Evolutionary conservation across 352 stramenopile species (phyloP).

Genomic region (Globisporangium spinosum): DNA sequence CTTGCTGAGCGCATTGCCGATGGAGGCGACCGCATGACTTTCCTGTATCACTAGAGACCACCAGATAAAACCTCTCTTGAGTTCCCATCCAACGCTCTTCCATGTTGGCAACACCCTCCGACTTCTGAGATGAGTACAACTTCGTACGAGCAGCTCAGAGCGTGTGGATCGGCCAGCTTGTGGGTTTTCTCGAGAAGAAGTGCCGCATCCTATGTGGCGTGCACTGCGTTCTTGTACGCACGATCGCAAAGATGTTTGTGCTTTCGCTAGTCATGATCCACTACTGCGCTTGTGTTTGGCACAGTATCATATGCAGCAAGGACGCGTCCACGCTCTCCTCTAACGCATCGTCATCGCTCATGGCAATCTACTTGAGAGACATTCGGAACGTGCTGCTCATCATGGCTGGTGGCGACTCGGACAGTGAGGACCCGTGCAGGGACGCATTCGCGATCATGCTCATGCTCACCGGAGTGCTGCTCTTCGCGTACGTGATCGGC

Average conservation of each 20-base stretch:
- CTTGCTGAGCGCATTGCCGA: slow-evolving; percentile 10
- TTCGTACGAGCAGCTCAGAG: neutral
- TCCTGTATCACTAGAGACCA: neutral
- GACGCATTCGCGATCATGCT: slow-evolving; percentile 9
- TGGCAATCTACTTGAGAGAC: neutral
- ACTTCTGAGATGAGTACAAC: slow-evolving; percentile 1
- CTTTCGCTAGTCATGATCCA: neutral
- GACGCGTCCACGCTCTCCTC: neutral
- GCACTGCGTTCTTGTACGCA: slow-evolving; percentile 6
- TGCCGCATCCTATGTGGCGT: neutral
- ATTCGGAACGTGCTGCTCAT: neutral
- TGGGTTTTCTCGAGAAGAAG: neutral
- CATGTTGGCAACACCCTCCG: slow-evolving; percentile 1
- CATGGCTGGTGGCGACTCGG: neutral
- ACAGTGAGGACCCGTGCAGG: neutral
- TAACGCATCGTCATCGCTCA: neutral
- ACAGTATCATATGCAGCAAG: neutral
- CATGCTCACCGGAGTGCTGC: slow-evolving; percentile 6
- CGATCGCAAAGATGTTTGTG: neutral
- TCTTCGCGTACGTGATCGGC: slow-evolving; percentile 19
- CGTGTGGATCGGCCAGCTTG: neutral
- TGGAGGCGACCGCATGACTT: neutral
- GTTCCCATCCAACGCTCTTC: neutral
- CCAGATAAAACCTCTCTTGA: neutral
- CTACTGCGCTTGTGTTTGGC: slow-evolving; percentile 9